phyloP scores from a whole-genome alignment of 768 basidiomycete species.

The Mycena maculata region DNA sequence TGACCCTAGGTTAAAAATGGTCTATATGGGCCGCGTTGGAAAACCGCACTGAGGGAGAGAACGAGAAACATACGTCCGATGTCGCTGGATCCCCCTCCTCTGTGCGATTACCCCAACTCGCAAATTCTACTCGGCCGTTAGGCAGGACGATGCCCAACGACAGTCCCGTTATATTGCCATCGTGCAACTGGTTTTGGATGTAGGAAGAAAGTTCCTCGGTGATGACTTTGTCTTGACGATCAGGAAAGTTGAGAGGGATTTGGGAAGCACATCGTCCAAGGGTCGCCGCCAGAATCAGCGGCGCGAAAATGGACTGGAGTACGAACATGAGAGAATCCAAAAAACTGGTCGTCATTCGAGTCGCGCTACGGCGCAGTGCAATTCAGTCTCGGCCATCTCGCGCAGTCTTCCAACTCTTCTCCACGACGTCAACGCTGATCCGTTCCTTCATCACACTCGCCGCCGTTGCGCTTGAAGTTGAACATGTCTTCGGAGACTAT shows the following conservation, averaged over 20 bases:
- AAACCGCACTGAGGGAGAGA: not conserved
- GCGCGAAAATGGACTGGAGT: not conserved
- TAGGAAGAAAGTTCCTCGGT: constrained; percentile 17
- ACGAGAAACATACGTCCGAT: constrained; percentile 44
- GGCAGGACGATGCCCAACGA: constrained; percentile 43
- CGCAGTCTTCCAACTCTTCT: no score
- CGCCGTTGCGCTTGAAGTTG: no score
- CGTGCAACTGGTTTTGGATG: constrained; percentile 1
- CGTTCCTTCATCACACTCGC: no score
- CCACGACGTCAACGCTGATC: no score
- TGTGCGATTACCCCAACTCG: constrained; percentile 48
- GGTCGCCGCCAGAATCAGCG: not conserved
- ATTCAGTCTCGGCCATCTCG: no score
- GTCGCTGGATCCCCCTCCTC: constrained; percentile 48
- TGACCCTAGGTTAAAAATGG: constrained; percentile 51
- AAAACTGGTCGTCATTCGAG: not conserved
- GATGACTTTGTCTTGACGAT: not conserved
- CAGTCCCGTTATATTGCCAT: constrained; percentile 43
- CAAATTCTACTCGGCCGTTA: constrained; percentile 43
- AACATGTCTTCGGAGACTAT: no score
- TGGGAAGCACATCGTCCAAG: constrained; percentile 13
- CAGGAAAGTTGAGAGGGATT: constrained; percentile 1
- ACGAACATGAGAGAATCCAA: not conserved
- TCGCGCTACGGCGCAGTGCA: not conserved
- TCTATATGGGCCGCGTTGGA: constrained; percentile 38